Conservation (phyloP, 2,329 filamentous ascomycete species). For the Daldinia sp. region DNA sequence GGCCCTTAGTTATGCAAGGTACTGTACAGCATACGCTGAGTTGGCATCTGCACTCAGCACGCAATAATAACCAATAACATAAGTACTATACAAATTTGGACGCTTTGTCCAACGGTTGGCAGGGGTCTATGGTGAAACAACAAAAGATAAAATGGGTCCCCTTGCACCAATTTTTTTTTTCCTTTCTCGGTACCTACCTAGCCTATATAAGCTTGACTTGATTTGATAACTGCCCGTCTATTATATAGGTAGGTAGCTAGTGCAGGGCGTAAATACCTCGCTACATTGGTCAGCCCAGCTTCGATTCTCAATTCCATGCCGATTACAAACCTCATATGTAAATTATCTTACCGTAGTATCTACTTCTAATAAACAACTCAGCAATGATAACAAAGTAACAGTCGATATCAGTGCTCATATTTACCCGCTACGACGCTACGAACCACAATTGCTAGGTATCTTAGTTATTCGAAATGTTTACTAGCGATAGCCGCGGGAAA, state of each 20-base stretch:
- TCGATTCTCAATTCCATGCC: neutral
- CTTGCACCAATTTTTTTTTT: neutral
- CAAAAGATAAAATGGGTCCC: constrained; percentile 1
- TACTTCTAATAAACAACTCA: constrained; percentile 1
- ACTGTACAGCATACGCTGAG: constrained; percentile 8
- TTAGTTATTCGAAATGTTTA: neutral
- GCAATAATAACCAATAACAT: constrained; percentile 3
- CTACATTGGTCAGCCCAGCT: neutral
- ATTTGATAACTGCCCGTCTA: neutral
- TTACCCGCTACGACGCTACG: neutral
- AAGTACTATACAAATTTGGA: constrained; percentile 5
- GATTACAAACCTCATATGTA: neutral
- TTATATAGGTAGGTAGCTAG: neutral
- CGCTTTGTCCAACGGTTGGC: neutral
- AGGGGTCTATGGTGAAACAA: constrained; percentile 8
- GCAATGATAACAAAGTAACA: neutral
- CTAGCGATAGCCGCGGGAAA: constrained; percentile 2
- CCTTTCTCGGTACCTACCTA: neutral
- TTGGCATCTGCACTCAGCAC: constrained; percentile 9
- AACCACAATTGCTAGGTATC: neutral
- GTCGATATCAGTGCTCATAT: neutral
- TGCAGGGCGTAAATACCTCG: neutral
- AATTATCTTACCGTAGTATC: neutral
- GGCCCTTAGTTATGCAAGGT: constrained; percentile 11
- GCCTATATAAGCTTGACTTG: neutral